Percentiles rank a stretch among this genome's conserved stretches.
Evolutionary conservation across 768 basidiomycete species (phyloP).

Genomic region (Kwoniella heveanensis): DNA sequence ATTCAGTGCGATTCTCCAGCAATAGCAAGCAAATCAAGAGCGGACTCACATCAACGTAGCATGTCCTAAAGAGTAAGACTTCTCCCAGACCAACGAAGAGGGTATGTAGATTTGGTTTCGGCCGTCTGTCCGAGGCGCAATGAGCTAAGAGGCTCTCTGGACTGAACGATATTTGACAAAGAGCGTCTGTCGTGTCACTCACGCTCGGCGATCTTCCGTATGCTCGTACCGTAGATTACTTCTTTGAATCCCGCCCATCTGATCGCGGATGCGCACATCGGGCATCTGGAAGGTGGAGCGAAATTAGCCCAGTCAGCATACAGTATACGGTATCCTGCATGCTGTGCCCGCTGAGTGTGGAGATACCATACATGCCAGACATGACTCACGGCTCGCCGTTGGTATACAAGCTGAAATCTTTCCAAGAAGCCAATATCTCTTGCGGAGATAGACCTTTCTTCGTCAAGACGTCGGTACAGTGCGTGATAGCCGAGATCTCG

Average conservation of each 20-base stretch:
- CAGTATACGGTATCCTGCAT: not conserved
- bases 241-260: constrained; percentile 49
- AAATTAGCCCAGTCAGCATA: constrained; percentile 1
- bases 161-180: no score
- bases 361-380: no score
- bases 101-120: constrained; percentile 51
- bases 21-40: no score
- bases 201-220: constrained; percentile 42
- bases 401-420: constrained; percentile 41
- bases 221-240: constrained; percentile 43
- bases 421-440: constrained; percentile 44
- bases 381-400: constrained; percentile 48
- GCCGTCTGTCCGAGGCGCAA: constrained; percentile 27
- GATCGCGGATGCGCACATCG: constrained; percentile 41
- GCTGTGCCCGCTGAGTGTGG: not conserved
- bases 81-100: constrained; percentile 40
- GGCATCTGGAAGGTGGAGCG: constrained; percentile 18
- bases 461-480: constrained; percentile 42
- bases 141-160: no score
- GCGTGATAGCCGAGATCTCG: constrained; percentile 42
- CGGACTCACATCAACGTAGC: constrained; percentile 30
- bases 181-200: no score
- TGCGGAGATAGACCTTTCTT: constrained; percentile 30
- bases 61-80: constrained; percentile 39
- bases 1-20: no score